phyloP scores from a whole-genome alignment of 2,329 filamentous ascomycete genomes.

The Ophiosphaerella narmari region DNA sequence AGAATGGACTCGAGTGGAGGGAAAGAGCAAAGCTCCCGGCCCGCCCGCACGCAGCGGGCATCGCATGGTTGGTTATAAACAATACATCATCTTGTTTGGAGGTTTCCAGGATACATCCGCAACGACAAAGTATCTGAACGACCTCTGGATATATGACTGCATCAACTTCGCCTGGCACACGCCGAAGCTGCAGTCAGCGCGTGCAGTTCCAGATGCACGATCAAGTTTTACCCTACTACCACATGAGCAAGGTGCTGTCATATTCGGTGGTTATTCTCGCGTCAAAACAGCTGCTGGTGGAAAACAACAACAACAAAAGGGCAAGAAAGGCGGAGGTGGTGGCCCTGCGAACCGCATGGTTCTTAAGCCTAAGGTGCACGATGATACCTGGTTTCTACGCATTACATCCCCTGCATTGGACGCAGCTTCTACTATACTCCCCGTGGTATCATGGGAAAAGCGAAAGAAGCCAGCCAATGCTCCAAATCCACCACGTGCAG shows the following conservation, averaged over 20 bases:
- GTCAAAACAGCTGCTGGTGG: constrained; percentile 69
- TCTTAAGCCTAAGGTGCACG: constrained; percentile 85
- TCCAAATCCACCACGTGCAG: constrained; percentile 81
- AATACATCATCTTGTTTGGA: constrained; percentile 93
- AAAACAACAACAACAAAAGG: constrained; percentile 59
- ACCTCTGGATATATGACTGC: constrained; percentile 96
- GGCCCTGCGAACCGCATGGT: constrained; percentile 70
- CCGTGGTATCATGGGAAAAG: constrained; percentile 85
- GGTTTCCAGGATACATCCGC: constrained; percentile 97
- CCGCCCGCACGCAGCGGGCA: constrained; percentile 89
- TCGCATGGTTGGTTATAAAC: constrained; percentile 95
- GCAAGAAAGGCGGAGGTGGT: constrained; percentile 55
- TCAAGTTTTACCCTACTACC: constrained; percentile 92
- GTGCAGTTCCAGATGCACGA: constrained; percentile 85
- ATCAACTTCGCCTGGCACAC: constrained; percentile 82
- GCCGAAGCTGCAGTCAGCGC: constrained; percentile 74
- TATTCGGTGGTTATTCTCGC: constrained; percentile 93
- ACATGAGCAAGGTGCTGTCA: constrained; percentile 83
- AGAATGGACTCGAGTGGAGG: constrained; percentile 91
- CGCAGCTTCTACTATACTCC: constrained; percentile 66
- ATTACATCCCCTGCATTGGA: constrained; percentile 74
- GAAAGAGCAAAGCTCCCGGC: constrained; percentile 74
- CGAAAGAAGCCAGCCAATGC: constrained; percentile 90
- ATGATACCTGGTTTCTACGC: constrained; percentile 92
- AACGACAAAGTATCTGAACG: constrained; percentile 89